Evolutionary conservation across 2,329 filamentous ascomycete genomes (phyloP), one percentile per base, ranked within the genome.

Genomic region (Hymenoscyphus fraxineus): DNA sequence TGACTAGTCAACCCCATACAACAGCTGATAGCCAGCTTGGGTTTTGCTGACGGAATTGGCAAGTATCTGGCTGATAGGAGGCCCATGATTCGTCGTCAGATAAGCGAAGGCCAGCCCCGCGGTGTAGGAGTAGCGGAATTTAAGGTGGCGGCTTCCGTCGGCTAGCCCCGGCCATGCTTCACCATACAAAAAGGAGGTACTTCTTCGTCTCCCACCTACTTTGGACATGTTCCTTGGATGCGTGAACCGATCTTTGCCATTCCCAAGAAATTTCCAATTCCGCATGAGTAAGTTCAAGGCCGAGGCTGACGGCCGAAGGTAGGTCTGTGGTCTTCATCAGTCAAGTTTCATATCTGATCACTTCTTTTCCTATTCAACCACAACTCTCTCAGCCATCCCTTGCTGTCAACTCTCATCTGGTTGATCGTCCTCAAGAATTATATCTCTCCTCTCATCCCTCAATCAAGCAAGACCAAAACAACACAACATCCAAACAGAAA

Each of bases 151-250:
- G 59, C 41, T 64, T 44, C 4, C 54, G 19, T 61, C 63, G 63
- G 60, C 15, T 51, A 51, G 6, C 44, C 15, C 13, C 55, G 55
- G 60, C 16, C 39, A n/a, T 57, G 10, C 19, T 2, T 40, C 44
- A 44, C 27, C 62, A 58, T 56, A 59, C 58, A 62, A 62, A 57
- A 65, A 64, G 27, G 40, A 65, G 63, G 47, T 65, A 65, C 41
- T 39, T 58, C 31, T 27, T 58, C 19, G 32, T 63, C 57, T 44
- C 61, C 61, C 61, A 63, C 61, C 44, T 63, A 40, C n/a, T 7
- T 22, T 31, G 15, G 32, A 9, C 15, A 39, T n/a, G 27, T 10
- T 16, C 59, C 19, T 27, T 55, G 9, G 51, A 16, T 10, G 16
- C 32, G 60, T 35, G 39, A 57, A 38, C 40, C 38, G 22, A 2